These are phyloP conservation scores for Hyphopichia buzzinii DNA, from an alignment of 1,139 yeast species.

Conservation along the genomic window DNA sequence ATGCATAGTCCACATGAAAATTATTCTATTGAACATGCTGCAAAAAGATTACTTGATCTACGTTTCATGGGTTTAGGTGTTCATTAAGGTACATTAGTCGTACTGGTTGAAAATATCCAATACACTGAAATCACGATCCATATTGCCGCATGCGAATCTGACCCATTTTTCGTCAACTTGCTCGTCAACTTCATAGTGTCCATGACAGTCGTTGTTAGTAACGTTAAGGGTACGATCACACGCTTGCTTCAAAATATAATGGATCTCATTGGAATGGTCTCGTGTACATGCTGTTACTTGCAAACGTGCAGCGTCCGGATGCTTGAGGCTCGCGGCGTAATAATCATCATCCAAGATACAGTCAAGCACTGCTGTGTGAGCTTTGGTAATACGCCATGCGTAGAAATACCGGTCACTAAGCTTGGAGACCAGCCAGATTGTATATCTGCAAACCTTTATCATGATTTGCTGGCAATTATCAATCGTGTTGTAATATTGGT, in stretches of 20 bases:
- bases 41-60: no score
- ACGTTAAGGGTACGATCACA: slow-evolving; percentile 1
- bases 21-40: no score
- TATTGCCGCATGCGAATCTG: background rate
- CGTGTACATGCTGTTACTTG: slow-evolving; percentile 1
- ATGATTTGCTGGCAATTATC: slow-evolving; percentile 2
- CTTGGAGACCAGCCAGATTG: slow-evolving; percentile 23
- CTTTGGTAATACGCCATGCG: slow-evolving; percentile 45
- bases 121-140: background rate
- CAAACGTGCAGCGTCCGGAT: background rate
- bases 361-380: slow-evolving; percentile 27
- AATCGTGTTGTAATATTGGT: slow-evolving; percentile 3
- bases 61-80: no score
- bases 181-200: background rate
- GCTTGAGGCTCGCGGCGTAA: slow-evolving; percentile 11
- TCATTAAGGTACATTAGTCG: background rate
- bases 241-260: background rate
- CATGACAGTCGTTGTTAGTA: slow-evolving; percentile 2
- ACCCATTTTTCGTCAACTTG: slow-evolving; percentile 4
- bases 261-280: slow-evolving; percentile 2
- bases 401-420: slow-evolving; percentile 39
- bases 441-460: slow-evolving; percentile 15
- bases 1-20: no score
- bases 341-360: slow-evolving; percentile 18
- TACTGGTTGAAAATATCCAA: slow-evolving; percentile 3